These are phyloP conservation scores for Lactarius quietus DNA, from an alignment of 768 basidiomycete genomes.

Conservation along the genomic window DNA sequence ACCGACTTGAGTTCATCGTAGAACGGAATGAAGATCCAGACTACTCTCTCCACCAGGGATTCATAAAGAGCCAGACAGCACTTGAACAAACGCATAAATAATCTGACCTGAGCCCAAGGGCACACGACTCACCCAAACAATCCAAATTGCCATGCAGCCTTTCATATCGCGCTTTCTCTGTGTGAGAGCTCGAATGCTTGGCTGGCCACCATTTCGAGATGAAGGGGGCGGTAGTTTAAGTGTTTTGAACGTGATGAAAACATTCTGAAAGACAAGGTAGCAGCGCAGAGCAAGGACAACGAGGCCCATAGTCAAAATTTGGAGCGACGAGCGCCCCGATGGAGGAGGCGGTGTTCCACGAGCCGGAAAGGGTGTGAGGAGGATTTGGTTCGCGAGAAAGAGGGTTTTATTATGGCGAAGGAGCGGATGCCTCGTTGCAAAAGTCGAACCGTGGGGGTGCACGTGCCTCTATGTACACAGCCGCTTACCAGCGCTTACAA, in stretches of 20 bases:
- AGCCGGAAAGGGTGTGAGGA: slow-evolving; percentile 14
- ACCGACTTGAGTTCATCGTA: slow-evolving; percentile 80
- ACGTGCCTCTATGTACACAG: slow-evolving; percentile 10
- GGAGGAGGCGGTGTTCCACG: slow-evolving; percentile 20
- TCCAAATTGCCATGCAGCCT: slow-evolving; percentile 79
- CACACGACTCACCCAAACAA: slow-evolving; percentile 65
- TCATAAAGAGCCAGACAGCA: slow-evolving; percentile 69
- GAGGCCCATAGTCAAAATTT: slow-evolving; percentile 51
- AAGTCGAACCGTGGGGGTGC: slow-evolving; percentile 9
- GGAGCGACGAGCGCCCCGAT: slow-evolving; percentile 18
- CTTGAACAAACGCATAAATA: slow-evolving; percentile 37
- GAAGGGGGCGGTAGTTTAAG: slow-evolving; percentile 62
- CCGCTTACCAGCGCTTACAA: neutral
- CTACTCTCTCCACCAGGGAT: slow-evolving; percentile 55
- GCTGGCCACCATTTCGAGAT: slow-evolving; percentile 51
- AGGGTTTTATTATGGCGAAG: slow-evolving; percentile 16
- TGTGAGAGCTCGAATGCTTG: slow-evolving; percentile 61
- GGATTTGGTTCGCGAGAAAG: slow-evolving; percentile 4
- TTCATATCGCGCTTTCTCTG: slow-evolving; percentile 85
- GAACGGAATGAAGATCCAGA: slow-evolving; percentile 75
- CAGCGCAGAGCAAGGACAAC: slow-evolving; percentile 64
- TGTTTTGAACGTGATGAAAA: slow-evolving; percentile 83
- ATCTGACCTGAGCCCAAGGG: slow-evolving; percentile 16
- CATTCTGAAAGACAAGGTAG: slow-evolving; percentile 69
- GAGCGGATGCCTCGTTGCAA: slow-evolving; percentile 21